A percentile compares a stretch with the other conserved stretches of the same genome.
Evolutionary conservation across 225 moss, liverwort and hornwort genomes (phyloP).

Genomic region (Pleurozium schreberi): DNA sequence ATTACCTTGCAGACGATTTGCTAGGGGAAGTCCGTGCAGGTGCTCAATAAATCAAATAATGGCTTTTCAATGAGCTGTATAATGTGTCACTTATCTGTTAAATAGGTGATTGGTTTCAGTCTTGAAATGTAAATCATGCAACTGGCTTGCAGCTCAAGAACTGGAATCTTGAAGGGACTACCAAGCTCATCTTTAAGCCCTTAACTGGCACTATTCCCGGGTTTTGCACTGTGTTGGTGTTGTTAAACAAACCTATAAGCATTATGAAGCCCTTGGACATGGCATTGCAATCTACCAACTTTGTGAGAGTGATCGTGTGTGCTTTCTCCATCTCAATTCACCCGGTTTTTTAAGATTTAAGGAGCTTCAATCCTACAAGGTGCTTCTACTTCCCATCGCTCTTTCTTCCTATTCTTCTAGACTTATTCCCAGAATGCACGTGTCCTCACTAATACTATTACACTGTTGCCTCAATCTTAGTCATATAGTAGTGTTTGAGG

Average conservation of each 20-base stretch:
- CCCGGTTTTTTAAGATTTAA: neutral
- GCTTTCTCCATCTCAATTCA: neutral
- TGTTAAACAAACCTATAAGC: conserved; percentile 66
- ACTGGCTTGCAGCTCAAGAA: conserved; percentile 56
- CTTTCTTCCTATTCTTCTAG: no score
- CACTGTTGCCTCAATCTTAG: no score
- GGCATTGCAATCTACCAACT: neutral
- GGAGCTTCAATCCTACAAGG: neutral
- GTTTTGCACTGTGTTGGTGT: conserved; percentile 75
- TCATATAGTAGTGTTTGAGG: neutral
- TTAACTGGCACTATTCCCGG: conserved; percentile 62
- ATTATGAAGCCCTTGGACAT: neutral
- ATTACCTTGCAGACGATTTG: neutral
- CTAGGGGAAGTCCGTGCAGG: neutral
- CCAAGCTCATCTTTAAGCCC: conserved; percentile 81
- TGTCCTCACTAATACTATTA: no score
- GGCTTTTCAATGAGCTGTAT: neutral
- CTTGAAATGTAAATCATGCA: neutral
- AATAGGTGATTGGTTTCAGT: neutral
- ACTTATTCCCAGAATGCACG: no score
- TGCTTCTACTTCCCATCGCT: no score
- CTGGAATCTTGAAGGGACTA: conserved; percentile 44
- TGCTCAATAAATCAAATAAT: neutral
- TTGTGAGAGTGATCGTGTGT: neutral
- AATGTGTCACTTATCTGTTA: neutral